Percentiles rank a stretch among this genome's conserved stretches.
Conservation (phyloP, 139 green algal species). For the Eudorina sp. region DNA sequence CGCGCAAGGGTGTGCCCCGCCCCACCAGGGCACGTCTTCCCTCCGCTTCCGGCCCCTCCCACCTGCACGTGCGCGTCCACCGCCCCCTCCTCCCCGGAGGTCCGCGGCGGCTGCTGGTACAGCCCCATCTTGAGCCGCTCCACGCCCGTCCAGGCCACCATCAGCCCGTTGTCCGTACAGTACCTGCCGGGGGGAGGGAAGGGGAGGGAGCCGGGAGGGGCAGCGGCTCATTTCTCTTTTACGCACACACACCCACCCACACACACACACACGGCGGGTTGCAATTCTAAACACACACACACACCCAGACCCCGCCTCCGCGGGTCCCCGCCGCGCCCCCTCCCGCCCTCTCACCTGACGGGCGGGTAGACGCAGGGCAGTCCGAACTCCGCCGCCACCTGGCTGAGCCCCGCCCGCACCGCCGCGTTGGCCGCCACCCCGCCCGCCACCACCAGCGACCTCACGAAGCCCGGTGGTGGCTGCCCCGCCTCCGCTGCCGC, state of each 20-base stretch:
- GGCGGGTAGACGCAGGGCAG: constrained; percentile 86
- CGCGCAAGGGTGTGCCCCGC: no score
- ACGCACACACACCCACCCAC: no score
- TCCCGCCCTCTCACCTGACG: constrained; percentile 48
- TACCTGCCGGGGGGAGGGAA: constrained; percentile 49
- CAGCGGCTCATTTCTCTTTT: no score
- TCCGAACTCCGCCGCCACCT: constrained; percentile 65
- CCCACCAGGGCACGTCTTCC: no score
- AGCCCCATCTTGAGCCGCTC: constrained; percentile 61
- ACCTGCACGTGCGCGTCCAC: constrained; percentile 39
- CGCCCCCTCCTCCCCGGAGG: not conserved
- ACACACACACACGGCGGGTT: no score
- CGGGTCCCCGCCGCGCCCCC: no score
- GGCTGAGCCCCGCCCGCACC: constrained; percentile 73
- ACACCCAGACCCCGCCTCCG: no score
- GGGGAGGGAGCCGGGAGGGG: no score
- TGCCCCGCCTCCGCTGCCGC: not conserved
- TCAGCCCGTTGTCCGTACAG: constrained; percentile 97
- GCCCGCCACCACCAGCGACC: constrained; percentile 78
- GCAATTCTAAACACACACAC: no score
- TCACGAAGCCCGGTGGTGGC: constrained; percentile 60
- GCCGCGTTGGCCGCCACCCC: constrained; percentile 91
- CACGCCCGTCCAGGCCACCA: constrained; percentile 93
- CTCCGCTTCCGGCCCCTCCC: no score
- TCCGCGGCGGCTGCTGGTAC: constrained; percentile 42